phyloP scores from a whole-genome alignment of 441 rosid genomes.

The Corymbia calophylla region DNA sequence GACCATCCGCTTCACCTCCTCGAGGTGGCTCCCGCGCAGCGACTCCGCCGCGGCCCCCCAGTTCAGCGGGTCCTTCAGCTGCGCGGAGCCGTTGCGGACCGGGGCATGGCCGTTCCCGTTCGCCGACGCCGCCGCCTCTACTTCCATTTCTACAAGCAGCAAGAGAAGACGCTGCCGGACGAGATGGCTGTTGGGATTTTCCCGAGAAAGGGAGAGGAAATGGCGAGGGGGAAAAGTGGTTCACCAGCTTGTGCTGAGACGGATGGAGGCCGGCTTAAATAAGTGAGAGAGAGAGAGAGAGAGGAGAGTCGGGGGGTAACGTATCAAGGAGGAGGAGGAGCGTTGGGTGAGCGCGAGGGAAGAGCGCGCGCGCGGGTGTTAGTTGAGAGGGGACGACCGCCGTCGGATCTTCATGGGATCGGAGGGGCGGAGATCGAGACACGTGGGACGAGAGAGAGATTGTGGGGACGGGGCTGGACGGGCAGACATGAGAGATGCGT shows the following conservation, averaged over 20 bases:
- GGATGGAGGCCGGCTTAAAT: neutral
- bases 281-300: neutral
- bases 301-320: neutral
- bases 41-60: constrained; percentile 38
- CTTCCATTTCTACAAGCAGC: neutral
- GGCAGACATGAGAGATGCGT: neutral
- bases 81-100: neutral
- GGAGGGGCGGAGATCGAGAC: neutral
- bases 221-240: neutral
- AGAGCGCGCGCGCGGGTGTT: neutral
- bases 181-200: neutral
- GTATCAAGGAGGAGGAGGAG: neutral
- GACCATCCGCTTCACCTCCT: constrained; percentile 47
- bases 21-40: constrained; percentile 39
- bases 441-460: neutral
- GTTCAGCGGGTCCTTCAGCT: constrained; percentile 23
- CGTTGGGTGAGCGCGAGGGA: neutral
- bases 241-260: neutral
- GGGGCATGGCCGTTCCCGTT: neutral
- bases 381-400: neutral
- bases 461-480: neutral
- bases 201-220: neutral
- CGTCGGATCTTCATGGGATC: neutral
- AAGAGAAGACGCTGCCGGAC: neutral
- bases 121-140: neutral